Evolutionary conservation across 345 rosid genomes (phyloP).

Genomic region (Eucalyptus curtisii): DNA sequence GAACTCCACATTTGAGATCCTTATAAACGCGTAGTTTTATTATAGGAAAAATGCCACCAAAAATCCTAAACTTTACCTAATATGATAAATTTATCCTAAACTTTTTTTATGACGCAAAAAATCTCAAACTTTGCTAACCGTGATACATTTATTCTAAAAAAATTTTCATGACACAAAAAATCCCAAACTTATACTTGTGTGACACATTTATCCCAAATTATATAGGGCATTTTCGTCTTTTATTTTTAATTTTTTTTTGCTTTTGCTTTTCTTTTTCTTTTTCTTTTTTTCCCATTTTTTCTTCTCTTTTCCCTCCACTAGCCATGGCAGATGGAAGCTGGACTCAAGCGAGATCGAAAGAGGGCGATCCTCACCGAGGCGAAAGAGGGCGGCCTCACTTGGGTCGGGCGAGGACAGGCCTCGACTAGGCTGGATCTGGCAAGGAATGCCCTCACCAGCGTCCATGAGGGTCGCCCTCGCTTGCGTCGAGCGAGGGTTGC

Average conservation of each 20-base stretch:
- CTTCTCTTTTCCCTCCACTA: fast-evolving
- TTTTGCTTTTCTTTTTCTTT: no score
- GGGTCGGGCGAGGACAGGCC: fast-evolving
- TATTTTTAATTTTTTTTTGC: no score
- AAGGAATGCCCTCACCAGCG: fast-evolving
- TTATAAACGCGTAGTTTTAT: fast-evolving
- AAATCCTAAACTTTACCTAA: no score
- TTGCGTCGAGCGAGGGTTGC: fast-evolving
- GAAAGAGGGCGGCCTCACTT: no score
- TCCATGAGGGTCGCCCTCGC: fast-evolving
- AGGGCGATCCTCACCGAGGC: fast-evolving
- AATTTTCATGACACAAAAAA: no score
- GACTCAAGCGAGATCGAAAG: no score
- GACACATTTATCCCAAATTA: fast-evolving
- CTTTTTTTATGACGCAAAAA: no score
- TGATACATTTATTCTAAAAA: no score
- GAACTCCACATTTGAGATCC: not conserved
- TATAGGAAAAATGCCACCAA: no score
- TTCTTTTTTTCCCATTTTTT: fast-evolving
- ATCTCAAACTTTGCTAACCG: fast-evolving
- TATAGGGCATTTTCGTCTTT: fast-evolving
- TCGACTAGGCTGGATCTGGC: fast-evolving
- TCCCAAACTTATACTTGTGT: fast-evolving
- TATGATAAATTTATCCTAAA: fast-evolving
- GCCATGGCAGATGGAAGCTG: fast-evolving